A percentile compares a stretch with the other conserved stretches of the same genome.
Evolutionary conservation across 1,284 basidiomycete genomes (phyloP).

Genomic region (Fomitiporia mediterranea): DNA sequence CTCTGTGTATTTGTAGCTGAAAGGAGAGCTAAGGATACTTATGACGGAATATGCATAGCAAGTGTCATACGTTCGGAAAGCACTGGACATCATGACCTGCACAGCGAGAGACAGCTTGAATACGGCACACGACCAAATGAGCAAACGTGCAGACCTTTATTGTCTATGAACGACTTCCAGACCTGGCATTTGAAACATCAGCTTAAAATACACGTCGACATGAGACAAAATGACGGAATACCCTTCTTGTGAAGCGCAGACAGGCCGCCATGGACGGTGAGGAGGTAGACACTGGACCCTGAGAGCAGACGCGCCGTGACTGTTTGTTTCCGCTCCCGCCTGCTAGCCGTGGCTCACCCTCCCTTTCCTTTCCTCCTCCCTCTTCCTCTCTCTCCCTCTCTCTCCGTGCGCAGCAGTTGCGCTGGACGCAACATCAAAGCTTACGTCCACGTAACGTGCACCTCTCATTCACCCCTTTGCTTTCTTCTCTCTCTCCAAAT

Average conservation of each 20-base stretch:
- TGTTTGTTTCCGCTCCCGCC: not conserved
- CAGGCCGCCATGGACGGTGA: conserved; percentile 52
- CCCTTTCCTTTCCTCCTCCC: not conserved
- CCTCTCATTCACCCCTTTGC: not conserved
- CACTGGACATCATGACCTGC: conserved; percentile 73
- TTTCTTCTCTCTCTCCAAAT: not conserved
- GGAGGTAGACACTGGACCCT: not conserved
- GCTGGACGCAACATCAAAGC: conserved; percentile 20
- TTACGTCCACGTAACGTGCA: not conserved
- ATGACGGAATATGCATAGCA: not conserved
- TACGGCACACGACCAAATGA: not conserved
- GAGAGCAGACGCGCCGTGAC: not conserved
- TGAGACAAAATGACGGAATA: conserved; percentile 24
- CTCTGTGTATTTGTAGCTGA: conserved; percentile 60
- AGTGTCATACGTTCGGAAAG: conserved; percentile 61
- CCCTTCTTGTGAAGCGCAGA: conserved; percentile 59
- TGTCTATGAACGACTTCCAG: conserved; percentile 75
- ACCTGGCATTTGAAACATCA: conserved; percentile 45
- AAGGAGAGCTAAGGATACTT: conserved; percentile 2
- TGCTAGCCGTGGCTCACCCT: not conserved
- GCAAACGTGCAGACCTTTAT: conserved; percentile 47
- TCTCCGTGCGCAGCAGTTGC: conserved; percentile 16
- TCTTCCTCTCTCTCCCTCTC: conserved; percentile 2
- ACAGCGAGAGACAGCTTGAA: not conserved
- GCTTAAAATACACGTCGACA: not conserved